Evolutionary conservation across 345 rosid species (phyloP), one percentile per base, ranked within the genome.

Genomic region (Populus deltoides): DNA sequence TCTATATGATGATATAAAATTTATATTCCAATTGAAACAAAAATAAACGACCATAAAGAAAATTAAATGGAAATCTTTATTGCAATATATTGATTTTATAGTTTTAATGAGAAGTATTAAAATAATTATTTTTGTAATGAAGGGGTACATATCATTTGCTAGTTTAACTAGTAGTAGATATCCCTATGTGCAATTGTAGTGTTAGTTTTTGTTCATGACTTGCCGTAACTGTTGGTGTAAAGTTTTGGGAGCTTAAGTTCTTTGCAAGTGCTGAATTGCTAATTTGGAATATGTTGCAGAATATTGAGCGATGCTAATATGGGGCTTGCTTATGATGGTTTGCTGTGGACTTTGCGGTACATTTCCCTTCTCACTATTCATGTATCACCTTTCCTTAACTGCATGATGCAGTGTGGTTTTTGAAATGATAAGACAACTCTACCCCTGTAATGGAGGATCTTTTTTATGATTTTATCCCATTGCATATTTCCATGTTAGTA

Each of bases 311-410:
- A 90, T 85, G 92, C 98, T 76, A 90, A 83, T 84, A 85, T 78
- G 83, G 85, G 84, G 81, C 94, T 88, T 83, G 80, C 90, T 33
- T 95, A 90, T 84, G 98, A 90, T 87, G 92, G 98, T 76, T 82
- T 95, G 68, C 85, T 93, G 18, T 95, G 99, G 99, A 93, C 92
- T 79, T 84, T 95, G 87, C 78, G 98, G 99, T 95, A 89, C 49
- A 82, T 65, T 77, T 74, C 36, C 80, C 59, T 75, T 22, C 47
- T 68, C 25, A 7, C 49, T 49, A n/a, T 33, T 74, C 18, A 59
- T 68, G 18, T 15, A 18, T 61, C 62, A 53, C 29, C 29, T 67
- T 78, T 63, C 8, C n/a, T 17, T 65, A 20, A 61, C 24, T 38
- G 53, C 9, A 24, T 17, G 12, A 47, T 38, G 12, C 70, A 68